phyloP scores from a whole-genome alignment of 768 basidiomycete species.

The Trametes sanguinea region DNA sequence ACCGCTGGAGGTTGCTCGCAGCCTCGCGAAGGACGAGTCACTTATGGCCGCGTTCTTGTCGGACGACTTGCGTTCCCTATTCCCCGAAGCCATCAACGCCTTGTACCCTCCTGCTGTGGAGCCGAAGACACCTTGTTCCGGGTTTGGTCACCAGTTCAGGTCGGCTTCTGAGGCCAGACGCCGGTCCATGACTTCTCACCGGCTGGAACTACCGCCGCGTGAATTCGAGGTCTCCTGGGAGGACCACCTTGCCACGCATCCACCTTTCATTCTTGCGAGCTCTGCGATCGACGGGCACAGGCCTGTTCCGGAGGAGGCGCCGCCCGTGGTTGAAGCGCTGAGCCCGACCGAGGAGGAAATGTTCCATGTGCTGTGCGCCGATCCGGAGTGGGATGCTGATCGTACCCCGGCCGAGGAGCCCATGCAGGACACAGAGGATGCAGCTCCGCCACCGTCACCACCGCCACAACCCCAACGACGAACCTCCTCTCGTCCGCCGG shows the following conservation, averaged over 20 bases:
- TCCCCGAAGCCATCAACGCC: conserved; percentile 64
- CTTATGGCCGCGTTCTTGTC: conserved; percentile 60
- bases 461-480: too few relatives aligned
- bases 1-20: conserved; percentile 57
- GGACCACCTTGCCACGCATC: conserved; percentile 29
- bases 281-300: conserved; percentile 20
- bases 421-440: background rate
- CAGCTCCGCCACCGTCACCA: too few relatives aligned
- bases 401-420: conserved; percentile 30
- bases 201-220: conserved; percentile 26
- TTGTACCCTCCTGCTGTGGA: conserved; percentile 45
- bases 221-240: conserved; percentile 31
- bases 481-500: conserved; percentile 1
- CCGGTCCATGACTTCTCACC: conserved; percentile 26
- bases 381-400: conserved; percentile 47
- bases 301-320: conserved; percentile 12
- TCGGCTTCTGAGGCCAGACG: conserved; percentile 49
- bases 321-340: conserved; percentile 43
- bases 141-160: conserved; percentile 64
- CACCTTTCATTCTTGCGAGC: conserved; percentile 23
- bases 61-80: conserved; percentile 60
- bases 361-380: conserved; percentile 60
- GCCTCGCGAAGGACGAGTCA: conserved; percentile 52
- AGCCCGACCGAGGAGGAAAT: conserved; percentile 73
- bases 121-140: background rate